Evolutionary conservation across 148 eudicot species (phyloP).

Genomic region (Hydrangea macrophylla): DNA sequence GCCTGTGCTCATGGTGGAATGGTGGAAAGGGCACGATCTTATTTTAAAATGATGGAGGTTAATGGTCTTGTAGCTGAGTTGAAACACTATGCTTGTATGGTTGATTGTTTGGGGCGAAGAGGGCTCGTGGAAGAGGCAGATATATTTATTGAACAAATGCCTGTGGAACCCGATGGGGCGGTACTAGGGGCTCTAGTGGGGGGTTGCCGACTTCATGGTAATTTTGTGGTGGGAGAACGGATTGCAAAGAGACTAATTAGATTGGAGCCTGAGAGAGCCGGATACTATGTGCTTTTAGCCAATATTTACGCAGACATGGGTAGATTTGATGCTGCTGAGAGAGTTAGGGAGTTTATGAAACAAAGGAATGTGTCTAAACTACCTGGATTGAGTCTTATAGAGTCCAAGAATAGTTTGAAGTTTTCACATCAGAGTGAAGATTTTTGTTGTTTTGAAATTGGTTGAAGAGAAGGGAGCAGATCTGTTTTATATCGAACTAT

Average conservation of each 20-base stretch:
- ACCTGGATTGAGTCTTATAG: slow-evolving; percentile 4
- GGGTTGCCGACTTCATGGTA: slow-evolving; percentile 10
- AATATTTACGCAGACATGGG: slow-evolving; percentile 8
- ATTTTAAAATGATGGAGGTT: slow-evolving; percentile 7
- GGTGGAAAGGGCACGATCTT: not conserved
- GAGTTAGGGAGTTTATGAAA: not conserved
- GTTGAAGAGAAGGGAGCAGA: not conserved
- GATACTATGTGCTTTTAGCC: slow-evolving; percentile 12
- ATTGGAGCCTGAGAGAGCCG: slow-evolving; percentile 5
- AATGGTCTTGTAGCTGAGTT: slow-evolving; percentile 1
- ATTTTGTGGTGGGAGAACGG: slow-evolving; percentile 11
- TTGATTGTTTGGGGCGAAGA: slow-evolving; percentile 9
- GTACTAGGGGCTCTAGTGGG: slow-evolving; percentile 7
- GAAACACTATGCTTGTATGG: slow-evolving; percentile 15
- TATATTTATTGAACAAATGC: slow-evolving; percentile 10
- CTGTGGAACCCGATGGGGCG: slow-evolving; percentile 7
- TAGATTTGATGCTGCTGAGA: slow-evolving; percentile 9
- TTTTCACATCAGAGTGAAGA: not conserved
- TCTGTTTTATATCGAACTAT: too few species aligned
- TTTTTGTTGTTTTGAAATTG: not conserved
- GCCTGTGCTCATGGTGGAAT: slow-evolving; percentile 10
- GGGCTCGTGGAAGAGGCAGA: slow-evolving; percentile 7
- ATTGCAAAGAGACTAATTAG: slow-evolving; percentile 11
- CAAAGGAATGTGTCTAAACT: slow-evolving; percentile 7
- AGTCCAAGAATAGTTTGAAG: slow-evolving; percentile 1